Evolutionary conservation across 2,329 filamentous ascomycete species (phyloP).

Genomic region (Anisogramma anomala): DNA sequence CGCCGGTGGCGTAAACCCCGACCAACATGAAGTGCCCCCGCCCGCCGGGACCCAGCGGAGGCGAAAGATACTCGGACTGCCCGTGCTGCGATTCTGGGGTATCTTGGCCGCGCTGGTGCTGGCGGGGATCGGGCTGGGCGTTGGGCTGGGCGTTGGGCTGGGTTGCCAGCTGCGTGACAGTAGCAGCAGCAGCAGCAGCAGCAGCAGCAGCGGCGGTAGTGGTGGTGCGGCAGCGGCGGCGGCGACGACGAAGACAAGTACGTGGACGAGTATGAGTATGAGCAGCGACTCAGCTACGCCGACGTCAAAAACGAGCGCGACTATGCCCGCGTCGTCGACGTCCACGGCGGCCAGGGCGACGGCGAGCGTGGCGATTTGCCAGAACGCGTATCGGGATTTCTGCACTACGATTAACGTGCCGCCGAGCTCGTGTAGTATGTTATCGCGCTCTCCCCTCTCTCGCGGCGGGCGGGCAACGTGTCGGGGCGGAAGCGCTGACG

Average conservation of each 20-base stretch:
- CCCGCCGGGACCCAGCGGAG: neutral
- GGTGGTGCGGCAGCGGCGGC: neutral
- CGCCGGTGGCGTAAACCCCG: too few relatives aligned
- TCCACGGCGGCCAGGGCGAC: neutral
- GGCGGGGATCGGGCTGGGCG: neutral
- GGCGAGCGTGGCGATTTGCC: conserved; percentile 5
- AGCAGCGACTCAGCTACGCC: neutral
- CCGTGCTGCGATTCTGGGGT: neutral
- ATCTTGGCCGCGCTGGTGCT: neutral
- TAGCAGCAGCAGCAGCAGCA: neutral
- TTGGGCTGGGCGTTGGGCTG: conserved; percentile 1
- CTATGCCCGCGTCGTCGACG: conserved; percentile 1
- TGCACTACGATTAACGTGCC: conserved; percentile 5
- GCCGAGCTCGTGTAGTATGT: conserved; percentile 5
- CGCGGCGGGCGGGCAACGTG: neutral
- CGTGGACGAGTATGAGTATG: neutral
- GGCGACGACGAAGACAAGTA: neutral
- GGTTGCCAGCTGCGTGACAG: conserved; percentile 1
- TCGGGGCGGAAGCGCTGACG: neutral
- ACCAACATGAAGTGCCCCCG: neutral
- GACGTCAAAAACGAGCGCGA: neutral
- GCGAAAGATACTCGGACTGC: neutral
- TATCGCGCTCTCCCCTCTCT: fast-evolving
- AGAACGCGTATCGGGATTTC: conserved; percentile 2
- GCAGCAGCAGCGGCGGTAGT: neutral